These are phyloP conservation scores for Chalciporus sphaerocephalus DNA, from an alignment of 768 basidiomycete species.

Conservation along the genomic window DNA sequence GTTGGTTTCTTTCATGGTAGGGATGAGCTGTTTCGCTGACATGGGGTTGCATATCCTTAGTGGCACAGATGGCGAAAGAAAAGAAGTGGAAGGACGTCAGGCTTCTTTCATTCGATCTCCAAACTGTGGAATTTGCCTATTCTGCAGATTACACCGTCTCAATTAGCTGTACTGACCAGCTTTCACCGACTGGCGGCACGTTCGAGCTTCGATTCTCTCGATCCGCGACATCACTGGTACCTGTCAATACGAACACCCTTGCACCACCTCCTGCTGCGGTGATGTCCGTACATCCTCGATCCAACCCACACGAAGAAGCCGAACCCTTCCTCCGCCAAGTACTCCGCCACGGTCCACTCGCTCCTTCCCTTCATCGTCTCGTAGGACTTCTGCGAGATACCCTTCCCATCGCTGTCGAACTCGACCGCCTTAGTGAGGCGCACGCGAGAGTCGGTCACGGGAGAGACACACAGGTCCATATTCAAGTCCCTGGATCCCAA, in stretches of 20 bases:
- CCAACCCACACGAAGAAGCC: slow-evolving; percentile 75
- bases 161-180: slow-evolving; percentile 74
- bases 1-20: slow-evolving; percentile 4
- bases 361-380: slow-evolving; percentile 60
- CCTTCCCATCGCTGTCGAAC: slow-evolving; percentile 68
- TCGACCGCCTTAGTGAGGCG: slow-evolving; percentile 44
- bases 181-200: slow-evolving; percentile 61
- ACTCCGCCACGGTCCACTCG: slow-evolving; percentile 63
- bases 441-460: slow-evolving; percentile 1
- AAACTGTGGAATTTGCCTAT: slow-evolving; percentile 89
- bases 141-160: slow-evolving; percentile 69
- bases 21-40: not conserved
- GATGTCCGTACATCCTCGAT: slow-evolving; percentile 31
- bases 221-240: slow-evolving; percentile 14
- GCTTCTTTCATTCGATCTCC: slow-evolving; percentile 86
- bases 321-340: slow-evolving; percentile 72
- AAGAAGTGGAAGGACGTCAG: slow-evolving; percentile 70
- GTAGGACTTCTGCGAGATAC: slow-evolving; percentile 71
- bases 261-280: slow-evolving; percentile 28
- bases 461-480: slow-evolving; percentile 15
- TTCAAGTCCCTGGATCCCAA: too few relatives aligned
- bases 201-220: slow-evolving; percentile 75
- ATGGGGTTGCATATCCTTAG: slow-evolving; percentile 39
- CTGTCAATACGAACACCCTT: slow-evolving; percentile 16
- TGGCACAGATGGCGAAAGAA: slow-evolving; percentile 77